Percentiles rank a stretch among this genome's conserved stretches.
These are phyloP conservation scores for Dictyostelium firmibasis DNA, from an alignment of 78 protist genomes.

Conservation along the genomic window DNA sequence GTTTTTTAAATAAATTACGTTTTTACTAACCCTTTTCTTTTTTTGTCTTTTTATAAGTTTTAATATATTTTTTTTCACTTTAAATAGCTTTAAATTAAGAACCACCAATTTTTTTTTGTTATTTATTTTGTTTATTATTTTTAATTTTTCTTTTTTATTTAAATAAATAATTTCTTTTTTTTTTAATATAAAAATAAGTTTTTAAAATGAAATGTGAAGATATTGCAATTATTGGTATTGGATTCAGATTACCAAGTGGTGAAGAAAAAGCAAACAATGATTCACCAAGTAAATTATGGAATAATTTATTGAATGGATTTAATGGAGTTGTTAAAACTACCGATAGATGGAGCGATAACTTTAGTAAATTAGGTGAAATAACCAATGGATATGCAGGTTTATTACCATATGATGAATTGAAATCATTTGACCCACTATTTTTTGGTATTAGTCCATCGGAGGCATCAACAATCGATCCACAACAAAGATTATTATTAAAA, in stretches of 20 bases:
- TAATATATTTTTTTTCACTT: too few species aligned
- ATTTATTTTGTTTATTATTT: too few species aligned
- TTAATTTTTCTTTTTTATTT: too few species aligned
- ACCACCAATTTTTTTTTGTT: too few species aligned
- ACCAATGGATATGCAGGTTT: slow-evolving; percentile 13
- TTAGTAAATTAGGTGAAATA: slow-evolving; percentile 34
- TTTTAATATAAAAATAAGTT: too few species aligned
- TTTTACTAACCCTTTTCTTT: too few species aligned
- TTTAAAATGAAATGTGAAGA: background rate
- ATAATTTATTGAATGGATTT: slow-evolving; percentile 9
- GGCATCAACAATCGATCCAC: background rate
- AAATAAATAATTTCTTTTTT: too few species aligned
- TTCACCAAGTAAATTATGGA: slow-evolving; percentile 61
- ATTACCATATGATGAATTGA: background rate
- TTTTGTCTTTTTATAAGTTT: too few species aligned
- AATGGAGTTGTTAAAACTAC: slow-evolving; percentile 27
- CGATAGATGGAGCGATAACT: background rate
- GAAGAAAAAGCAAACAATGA: background rate
- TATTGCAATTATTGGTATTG: slow-evolving; percentile 13
- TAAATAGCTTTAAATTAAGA: too few species aligned
- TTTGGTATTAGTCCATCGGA: background rate
- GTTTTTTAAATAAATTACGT: too few species aligned
- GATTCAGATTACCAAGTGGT: slow-evolving; percentile 35
- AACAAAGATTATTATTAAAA: background rate
- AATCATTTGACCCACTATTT: background rate